Evolutionary conservation across 257 asterid species (phyloP), one percentile per base, ranked within the genome.

Genomic region (Ophiorrhiza pumila): DNA sequence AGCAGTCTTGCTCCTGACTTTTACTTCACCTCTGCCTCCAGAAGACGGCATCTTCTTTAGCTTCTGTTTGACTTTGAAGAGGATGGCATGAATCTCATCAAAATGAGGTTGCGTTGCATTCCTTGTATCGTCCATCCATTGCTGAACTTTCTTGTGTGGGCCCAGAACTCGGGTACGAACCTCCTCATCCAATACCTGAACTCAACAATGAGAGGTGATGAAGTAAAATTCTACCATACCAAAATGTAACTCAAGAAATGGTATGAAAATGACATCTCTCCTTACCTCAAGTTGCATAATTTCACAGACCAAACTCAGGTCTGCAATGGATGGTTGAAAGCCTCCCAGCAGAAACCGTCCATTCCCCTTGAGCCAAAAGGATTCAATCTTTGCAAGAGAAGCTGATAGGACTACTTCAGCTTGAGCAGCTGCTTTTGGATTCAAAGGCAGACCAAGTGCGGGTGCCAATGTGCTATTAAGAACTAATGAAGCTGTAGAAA

Each of bases 201-300:
- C 47, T 65, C 52, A 58, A 1, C 9, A 68, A 34, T n/a, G 13
- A 32, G 49, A 62, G 29, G 45, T 43, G 32, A 34, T 47, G 18
- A 47, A 27, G 34, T 14, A 29, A 47, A 1, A 5, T 12, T 15
- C 52, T 15, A 23, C 22, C 27, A 27, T 23, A 55, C 11, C 29
- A 15, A 17, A 43, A 32, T 32, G 29, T 11, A 25, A 63, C 5
- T 23, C 66, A 22, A 77, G 27, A 25, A 52, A 35, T 20, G 58
- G 42, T 69, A 62, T 47, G 45, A 61, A 57, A 32, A 41, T 31
- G 52, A 57, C 52, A 71, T 46, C 50, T 39, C 55, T 83, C 47
- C 37, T 47, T 78, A 94, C 99, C 98, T 92, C 85, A 71, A 95
- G 97, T 78, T 92, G 92, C 98, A 95, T 89, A 72, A 90, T 72